Evolutionary conservation across 306 rosid genomes (phyloP).

Genomic region (Herpetospermum pedunculosum): DNA sequence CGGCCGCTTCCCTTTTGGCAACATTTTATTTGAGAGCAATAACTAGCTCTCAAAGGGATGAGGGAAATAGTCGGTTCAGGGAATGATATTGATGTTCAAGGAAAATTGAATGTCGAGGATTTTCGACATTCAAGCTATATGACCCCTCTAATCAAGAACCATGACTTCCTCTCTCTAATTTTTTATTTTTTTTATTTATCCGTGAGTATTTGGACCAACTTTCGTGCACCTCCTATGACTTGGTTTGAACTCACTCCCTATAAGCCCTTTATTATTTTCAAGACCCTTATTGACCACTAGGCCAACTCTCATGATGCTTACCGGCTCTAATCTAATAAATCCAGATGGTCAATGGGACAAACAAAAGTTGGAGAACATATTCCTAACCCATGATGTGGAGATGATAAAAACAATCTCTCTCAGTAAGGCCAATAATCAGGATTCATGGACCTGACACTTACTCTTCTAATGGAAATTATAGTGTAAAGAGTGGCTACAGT

Average conservation of each 20-base stretch:
- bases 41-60: background rate
- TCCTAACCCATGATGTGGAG: background rate
- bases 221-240: no score
- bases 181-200: no score
- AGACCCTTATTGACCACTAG: no score
- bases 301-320: no score
- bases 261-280: no score
- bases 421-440: background rate
- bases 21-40: background rate
- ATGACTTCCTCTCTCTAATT: background rate
- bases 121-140: background rate
- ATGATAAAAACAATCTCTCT: background rate
- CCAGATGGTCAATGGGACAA: background rate
- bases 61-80: background rate
- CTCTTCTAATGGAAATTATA: background rate
- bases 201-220: no score
- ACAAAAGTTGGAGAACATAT: background rate
- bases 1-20: no score
- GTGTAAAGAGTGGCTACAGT: background rate
- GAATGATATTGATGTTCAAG: background rate
- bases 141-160: background rate
- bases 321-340: background rate
- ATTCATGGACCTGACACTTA: background rate
- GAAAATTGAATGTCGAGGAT: background rate
- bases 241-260: no score